Conservation (phyloP, 73 alveolate species). For the Paramecium tetraurelia region DNA sequence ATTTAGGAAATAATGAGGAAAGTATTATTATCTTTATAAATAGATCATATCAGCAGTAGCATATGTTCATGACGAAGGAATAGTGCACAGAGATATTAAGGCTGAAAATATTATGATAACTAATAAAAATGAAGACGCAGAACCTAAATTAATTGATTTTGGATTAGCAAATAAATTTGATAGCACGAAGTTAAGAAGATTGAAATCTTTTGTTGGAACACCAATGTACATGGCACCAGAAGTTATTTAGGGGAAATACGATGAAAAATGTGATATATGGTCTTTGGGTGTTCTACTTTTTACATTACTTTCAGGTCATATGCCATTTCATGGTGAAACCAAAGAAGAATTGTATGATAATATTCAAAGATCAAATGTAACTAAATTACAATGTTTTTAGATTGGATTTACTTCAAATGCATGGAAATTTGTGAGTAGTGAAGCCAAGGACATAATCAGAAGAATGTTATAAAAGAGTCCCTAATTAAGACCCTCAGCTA, state of each 20-base stretch:
- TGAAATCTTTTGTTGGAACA: constrained; percentile 48
- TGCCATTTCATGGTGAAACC: constrained; percentile 35
- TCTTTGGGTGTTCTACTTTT: constrained; percentile 59
- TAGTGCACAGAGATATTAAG: constrained; percentile 50
- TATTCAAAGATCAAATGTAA: neutral
- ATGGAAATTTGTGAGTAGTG: constrained; percentile 57
- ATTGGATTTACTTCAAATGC: neutral
- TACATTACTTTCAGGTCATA: constrained; percentile 46
- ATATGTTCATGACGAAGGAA: constrained; percentile 31
- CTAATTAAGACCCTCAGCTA: constrained; percentile 76
- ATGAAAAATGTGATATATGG: constrained; percentile 64
- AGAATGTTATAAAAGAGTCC: constrained; percentile 87
- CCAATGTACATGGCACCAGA: constrained; percentile 61
- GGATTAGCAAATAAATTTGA: neutral
- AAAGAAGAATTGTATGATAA: neutral
- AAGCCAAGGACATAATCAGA: constrained; percentile 83
- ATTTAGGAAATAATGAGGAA: neutral
- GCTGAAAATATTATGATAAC: constrained; percentile 38
- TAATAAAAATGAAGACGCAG: neutral
- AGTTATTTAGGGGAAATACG: constrained; percentile 29
- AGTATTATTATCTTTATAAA: neutral
- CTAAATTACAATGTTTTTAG: neutral
- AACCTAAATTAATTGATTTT: constrained; percentile 14
- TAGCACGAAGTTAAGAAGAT: neutral
- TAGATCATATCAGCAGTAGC: constrained; percentile 47